Evolutionary conservation across 116 monocot genomes (phyloP).

Genomic region (Cymodocea nodosa): DNA sequence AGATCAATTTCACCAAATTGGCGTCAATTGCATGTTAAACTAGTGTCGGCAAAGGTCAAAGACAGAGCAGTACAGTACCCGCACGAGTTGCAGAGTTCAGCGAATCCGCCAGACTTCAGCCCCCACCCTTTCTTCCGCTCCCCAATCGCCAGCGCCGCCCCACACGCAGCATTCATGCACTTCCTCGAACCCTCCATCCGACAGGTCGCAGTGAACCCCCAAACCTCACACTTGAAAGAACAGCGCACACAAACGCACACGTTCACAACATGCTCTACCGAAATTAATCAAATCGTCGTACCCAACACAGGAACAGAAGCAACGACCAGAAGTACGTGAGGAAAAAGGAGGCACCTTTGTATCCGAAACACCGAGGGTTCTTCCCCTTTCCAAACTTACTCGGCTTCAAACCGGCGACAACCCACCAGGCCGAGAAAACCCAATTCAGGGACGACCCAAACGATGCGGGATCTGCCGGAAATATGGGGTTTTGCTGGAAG

Average conservation of each 20-base stretch:
- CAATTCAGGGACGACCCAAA: not conserved
- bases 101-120: slow-evolving; percentile 30
- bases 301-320: not conserved
- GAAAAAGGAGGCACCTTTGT: slow-evolving; percentile 1
- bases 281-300: not conserved
- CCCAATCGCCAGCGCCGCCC: slow-evolving; percentile 2
- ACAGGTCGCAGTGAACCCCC: not conserved
- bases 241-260: not conserved
- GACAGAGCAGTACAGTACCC: slow-evolving; percentile 10
- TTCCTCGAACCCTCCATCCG: not conserved
- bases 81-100: slow-evolving; percentile 30
- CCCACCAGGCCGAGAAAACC: not conserved
- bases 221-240: not conserved
- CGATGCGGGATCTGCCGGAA: not conserved
- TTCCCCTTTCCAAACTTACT: not conserved
- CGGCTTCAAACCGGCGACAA: not conserved
- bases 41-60: not conserved
- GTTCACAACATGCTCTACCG: not conserved
- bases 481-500: not conserved
- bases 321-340: not conserved
- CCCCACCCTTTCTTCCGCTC: slow-evolving; percentile 34
- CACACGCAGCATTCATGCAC: slow-evolving; percentile 4
- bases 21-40: not conserved
- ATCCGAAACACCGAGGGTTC: not conserved
- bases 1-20: not conserved